Conservation (phyloP, 2,329 filamentous ascomycete species). For the Taxawa tesnikishii region DNA sequence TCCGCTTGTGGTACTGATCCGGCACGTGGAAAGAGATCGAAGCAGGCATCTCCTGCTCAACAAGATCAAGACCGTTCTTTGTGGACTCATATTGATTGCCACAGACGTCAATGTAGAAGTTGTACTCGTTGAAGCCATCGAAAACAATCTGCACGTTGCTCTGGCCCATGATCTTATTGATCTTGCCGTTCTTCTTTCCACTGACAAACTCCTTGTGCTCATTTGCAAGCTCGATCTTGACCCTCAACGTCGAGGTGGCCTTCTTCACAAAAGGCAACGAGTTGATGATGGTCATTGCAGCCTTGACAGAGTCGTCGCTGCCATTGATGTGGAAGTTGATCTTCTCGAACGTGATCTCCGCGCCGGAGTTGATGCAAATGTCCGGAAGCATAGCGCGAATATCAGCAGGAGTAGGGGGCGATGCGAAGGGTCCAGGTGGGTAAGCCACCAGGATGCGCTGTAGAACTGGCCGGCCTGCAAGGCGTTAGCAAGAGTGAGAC, state of each 20-base stretch:
- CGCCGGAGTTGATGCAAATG: conserved; percentile 91
- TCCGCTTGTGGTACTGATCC: conserved; percentile 98
- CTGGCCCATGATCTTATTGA: conserved; percentile 99
- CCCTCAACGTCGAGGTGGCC: conserved; percentile 81
- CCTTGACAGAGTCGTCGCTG: conserved; percentile 91
- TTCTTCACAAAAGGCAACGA: conserved; percentile 82
- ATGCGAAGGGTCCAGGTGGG: conserved; percentile 57
- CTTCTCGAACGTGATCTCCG: conserved; percentile 90
- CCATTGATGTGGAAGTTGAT: conserved; percentile 88
- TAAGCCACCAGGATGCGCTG: conserved; percentile 90
- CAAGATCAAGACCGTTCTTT: conserved; percentile 80
- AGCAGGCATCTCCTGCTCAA: conserved; percentile 98
- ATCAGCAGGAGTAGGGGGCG: conserved; percentile 52
- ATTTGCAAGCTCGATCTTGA: conserved; percentile 97
- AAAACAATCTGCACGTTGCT: conserved; percentile 99
- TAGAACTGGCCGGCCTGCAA: conserved; percentile 87
- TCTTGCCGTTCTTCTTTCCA: conserved; percentile 99
- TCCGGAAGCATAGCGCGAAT: conserved; percentile 85
- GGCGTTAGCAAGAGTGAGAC: conserved; percentile 10
- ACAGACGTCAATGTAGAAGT: conserved; percentile 98
- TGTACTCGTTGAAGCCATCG: conserved; percentile 98
- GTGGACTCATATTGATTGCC: conserved; percentile 86
- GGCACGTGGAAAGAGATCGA: conserved; percentile 99
- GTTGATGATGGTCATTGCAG: conserved; percentile 86
- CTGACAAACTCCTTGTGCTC: conserved; percentile 99